Evolutionary conservation across 148 eudicot species (phyloP).

Genomic region (Amaranthus cruentus): DNA sequence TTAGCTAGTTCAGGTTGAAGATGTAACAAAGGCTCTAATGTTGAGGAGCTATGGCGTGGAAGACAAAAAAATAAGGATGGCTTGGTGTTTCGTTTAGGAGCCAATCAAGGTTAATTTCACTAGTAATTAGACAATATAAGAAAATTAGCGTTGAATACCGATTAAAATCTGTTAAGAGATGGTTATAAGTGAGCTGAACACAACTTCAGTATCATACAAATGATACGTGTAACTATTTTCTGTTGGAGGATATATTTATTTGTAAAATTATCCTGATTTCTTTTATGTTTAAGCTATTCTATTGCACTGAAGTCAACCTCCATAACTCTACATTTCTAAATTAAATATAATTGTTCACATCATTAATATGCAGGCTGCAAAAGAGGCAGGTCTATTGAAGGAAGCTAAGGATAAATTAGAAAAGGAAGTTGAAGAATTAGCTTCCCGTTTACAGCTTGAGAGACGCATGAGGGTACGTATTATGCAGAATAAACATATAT

Average conservation of each 20-base stretch:
- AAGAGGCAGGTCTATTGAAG: slow-evolving; percentile 74
- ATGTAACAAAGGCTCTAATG: no score
- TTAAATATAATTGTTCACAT: neutral
- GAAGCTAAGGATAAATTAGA: slow-evolving; percentile 76
- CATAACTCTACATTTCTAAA: neutral
- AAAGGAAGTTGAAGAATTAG: slow-evolving; percentile 77
- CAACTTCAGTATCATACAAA: no score
- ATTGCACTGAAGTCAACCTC: neutral
- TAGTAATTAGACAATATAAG: no score
- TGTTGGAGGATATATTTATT: neutral
- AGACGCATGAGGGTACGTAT: slow-evolving; percentile 64
- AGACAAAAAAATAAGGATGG: no score
- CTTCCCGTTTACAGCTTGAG: slow-evolving; percentile 59
- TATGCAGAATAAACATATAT: slow-evolving; percentile 2
- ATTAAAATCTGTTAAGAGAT: no score
- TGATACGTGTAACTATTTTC: no score
- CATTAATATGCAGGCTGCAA: slow-evolving; percentile 58
- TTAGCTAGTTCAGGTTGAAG: no score
- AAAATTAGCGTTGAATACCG: no score
- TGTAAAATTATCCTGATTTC: neutral
- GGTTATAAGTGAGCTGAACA: no score
- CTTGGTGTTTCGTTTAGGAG: no score
- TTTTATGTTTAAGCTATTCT: neutral
- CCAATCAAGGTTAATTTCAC: no score
- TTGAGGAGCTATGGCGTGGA: no score